Conservation (phyloP, 805 yeast genomes). For the Diddensiella transvaalensis region DNA sequence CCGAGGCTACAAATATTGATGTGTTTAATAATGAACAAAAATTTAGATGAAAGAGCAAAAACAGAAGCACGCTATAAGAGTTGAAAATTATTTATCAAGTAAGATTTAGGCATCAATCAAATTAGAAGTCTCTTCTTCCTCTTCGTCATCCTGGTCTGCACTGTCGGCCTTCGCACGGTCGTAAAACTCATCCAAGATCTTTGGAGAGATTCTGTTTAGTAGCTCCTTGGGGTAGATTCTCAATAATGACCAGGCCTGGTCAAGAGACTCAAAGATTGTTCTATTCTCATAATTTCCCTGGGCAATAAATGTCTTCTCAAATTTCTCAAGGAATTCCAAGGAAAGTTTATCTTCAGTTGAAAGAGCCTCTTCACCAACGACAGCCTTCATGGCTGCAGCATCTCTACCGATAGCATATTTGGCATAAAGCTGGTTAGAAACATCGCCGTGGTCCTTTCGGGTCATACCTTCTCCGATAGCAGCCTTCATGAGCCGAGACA, state of each 20-base stretch:
- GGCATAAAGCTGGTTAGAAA: conserved; percentile 97
- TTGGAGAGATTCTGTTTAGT: conserved; percentile 97
- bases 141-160: conserved; percentile 45
- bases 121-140: conserved; percentile 32
- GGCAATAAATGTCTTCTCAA: conserved; percentile 89
- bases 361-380: conserved; percentile 99
- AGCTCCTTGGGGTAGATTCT: conserved; percentile 99
- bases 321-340: conserved; percentile 94
- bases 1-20: not conserved
- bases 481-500: conserved; percentile 97
- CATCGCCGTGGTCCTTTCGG: conserved; percentile 99
- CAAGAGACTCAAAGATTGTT: conserved; percentile 89
- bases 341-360: conserved; percentile 97
- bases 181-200: conserved; percentile 91
- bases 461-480: conserved; percentile 99
- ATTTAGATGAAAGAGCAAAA: not conserved
- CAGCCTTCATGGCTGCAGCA: conserved; percentile 99
- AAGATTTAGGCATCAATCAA: conserved; percentile 37
- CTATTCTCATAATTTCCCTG: conserved; percentile 98
- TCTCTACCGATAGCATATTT: conserved; percentile 99
- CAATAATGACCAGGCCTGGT: conserved; percentile 95
- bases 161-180: conserved; percentile 51
- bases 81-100: too few species aligned
- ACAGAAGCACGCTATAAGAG: not conserved
- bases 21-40: not conserved